These are phyloP conservation scores for Botryotinia convoluta DNA, from an alignment of 2,329 filamentous ascomycete species.

Conservation along the genomic window DNA sequence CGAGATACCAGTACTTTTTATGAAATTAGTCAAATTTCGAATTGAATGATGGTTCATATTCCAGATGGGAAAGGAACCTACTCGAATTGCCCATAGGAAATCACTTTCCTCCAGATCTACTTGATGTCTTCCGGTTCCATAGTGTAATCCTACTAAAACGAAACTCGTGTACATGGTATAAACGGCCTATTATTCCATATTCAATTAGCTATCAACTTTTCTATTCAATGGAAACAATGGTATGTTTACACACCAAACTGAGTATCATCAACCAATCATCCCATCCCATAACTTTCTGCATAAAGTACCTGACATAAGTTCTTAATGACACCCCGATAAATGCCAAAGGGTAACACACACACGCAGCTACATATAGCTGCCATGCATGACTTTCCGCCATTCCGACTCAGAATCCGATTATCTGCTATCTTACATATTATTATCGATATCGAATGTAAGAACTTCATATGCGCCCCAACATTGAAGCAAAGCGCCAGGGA, in stretches of 20 bases:
- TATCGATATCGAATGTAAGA: background rate
- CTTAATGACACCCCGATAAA: background rate
- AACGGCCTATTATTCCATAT: background rate
- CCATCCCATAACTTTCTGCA: conserved; percentile 4
- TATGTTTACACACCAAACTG: background rate
- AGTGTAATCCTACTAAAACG: background rate
- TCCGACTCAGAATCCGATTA: background rate
- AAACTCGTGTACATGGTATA: background rate
- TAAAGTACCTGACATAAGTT: conserved; percentile 40
- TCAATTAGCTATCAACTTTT: background rate
- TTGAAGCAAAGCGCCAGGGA: background rate
- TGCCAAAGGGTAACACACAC: background rate
- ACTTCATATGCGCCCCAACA: background rate
- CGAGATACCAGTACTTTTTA: background rate
- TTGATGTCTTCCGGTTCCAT: background rate
- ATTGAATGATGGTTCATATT: background rate
- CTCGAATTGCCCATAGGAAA: background rate
- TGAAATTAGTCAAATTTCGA: background rate
- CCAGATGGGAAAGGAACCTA: background rate
- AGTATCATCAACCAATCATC: conserved; percentile 9
- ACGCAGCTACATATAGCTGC: background rate
- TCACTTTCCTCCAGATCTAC: background rate
- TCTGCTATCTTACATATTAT: background rate
- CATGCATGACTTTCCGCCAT: background rate
- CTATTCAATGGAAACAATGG: no score